Percentiles rank a stretch among this genome's conserved stretches.
These are phyloP conservation scores for Plasmodium reichenowi DNA, from an alignment of 169 alveolate species.

Conservation along the genomic window DNA sequence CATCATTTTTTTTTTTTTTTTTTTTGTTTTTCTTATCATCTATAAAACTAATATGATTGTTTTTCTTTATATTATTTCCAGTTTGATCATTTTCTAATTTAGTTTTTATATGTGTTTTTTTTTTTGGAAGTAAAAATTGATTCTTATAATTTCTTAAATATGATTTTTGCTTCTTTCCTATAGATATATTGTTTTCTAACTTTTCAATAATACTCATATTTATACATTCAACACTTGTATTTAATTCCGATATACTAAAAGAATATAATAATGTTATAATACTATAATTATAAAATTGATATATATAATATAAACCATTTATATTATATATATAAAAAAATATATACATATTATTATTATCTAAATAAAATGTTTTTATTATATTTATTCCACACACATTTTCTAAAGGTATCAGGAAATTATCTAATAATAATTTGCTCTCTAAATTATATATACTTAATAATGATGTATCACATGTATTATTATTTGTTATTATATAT, in stretches of 20 bases:
- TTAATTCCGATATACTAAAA: constrained; percentile 10
- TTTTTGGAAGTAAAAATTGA: background rate
- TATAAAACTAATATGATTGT: background rate
- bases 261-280: constrained; percentile 8
- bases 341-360: constrained; percentile 12
- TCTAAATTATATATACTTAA: constrained; percentile 30
- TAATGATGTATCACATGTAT: background rate
- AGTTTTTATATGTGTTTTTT: constrained; percentile 6
- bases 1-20: background rate
- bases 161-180: background rate
- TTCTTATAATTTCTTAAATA: constrained; percentile 8
- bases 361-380: constrained; percentile 14
- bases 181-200: background rate
- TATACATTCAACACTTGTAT: constrained; percentile 17
- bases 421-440: constrained; percentile 14
- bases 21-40: background rate
- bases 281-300: constrained; percentile 30
- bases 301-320: constrained; percentile 10
- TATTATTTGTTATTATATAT: constrained; percentile 17
- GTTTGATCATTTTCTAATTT: background rate
- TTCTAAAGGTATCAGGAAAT: constrained; percentile 18
- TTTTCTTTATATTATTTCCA: background rate
- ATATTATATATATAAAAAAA: constrained; percentile 24
- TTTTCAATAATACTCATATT: constrained; percentile 28
- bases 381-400: constrained; percentile 5